Evolutionary conservation across 129 eudicot species (phyloP).

Genomic region (Helianthus annuus): DNA sequence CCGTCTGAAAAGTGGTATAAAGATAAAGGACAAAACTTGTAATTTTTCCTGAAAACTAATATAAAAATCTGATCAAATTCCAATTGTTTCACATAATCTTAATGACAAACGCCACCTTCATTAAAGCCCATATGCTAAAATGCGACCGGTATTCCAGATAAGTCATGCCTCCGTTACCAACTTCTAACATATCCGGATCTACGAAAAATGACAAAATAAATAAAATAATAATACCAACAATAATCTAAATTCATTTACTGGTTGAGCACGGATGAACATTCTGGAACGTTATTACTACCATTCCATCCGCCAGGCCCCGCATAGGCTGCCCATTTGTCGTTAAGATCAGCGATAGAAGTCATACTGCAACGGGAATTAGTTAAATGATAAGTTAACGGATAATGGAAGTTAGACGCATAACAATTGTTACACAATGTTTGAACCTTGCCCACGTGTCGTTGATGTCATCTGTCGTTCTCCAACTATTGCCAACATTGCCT

Average conservation of each 20-base stretch:
- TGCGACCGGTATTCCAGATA: slow-evolving; percentile 84
- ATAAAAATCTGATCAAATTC: neutral
- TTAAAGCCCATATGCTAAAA: slow-evolving; percentile 97
- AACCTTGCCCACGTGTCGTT: slow-evolving; percentile 95
- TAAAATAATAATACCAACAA: neutral
- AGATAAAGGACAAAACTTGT: no score
- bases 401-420: neutral
- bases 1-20: no score
- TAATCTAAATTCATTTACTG: neutral
- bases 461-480: slow-evolving; percentile 97
- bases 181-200: slow-evolving; percentile 99
- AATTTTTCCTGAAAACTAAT: no score
- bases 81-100: neutral
- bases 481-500: slow-evolving; percentile 81
- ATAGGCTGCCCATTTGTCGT: slow-evolving; percentile 98
- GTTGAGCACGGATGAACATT: slow-evolving; percentile 17
- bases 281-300: slow-evolving; percentile 43
- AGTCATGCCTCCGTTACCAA: slow-evolving; percentile 98
- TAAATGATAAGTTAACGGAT: neutral
- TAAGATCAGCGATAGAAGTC: slow-evolving; percentile 83
- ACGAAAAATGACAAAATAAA: slow-evolving; percentile 21
- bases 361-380: slow-evolving; percentile 45
- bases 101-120: slow-evolving; percentile 61
- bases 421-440: slow-evolving; percentile 17
- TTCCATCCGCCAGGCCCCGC: slow-evolving; percentile 99